Evolutionary conservation across 805 yeast genomes (phyloP).

Genomic region (Lachancea quebecensis): DNA sequence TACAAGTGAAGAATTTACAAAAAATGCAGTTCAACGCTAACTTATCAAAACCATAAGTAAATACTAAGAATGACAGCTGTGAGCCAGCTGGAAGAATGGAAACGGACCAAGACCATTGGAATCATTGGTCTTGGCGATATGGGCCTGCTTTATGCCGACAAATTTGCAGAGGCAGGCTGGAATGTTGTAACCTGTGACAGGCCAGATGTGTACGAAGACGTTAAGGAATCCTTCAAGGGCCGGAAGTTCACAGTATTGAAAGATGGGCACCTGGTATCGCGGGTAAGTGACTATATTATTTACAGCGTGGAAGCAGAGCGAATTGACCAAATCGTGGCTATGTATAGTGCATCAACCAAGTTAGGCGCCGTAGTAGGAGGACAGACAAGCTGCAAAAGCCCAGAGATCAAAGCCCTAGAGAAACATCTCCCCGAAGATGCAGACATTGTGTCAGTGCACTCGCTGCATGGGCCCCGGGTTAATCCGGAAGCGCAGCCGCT

Average conservation of each 20-base stretch:
- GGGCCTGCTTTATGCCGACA: conserved; percentile 82
- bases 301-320: conserved; percentile 92
- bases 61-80: neutral
- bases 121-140: conserved; percentile 96
- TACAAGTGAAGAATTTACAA: no score
- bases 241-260: conserved; percentile 49
- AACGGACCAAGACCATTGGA: conserved; percentile 56
- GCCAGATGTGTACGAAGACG: conserved; percentile 51
- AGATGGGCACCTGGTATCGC: conserved; percentile 80
- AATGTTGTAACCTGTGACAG: conserved; percentile 81
- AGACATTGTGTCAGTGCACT: conserved; percentile 80
- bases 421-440: conserved; percentile 65
- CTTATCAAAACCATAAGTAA: neutral
- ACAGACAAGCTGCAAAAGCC: conserved; percentile 90
- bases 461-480: conserved; percentile 91
- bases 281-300: conserved; percentile 73
- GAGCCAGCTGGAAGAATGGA: conserved; percentile 30
- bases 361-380: conserved; percentile 94
- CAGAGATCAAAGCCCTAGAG: conserved; percentile 85
- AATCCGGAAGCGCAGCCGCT: conserved; percentile 87
- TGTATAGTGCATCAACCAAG: conserved; percentile 84
- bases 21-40: no score
- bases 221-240: conserved; percentile 36
- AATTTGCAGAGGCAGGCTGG: conserved; percentile 82
- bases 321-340: conserved; percentile 60